Conservation (phyloP, 2,329 filamentous ascomycete genomes). For the Allantophomopsis cytisporea region DNA sequence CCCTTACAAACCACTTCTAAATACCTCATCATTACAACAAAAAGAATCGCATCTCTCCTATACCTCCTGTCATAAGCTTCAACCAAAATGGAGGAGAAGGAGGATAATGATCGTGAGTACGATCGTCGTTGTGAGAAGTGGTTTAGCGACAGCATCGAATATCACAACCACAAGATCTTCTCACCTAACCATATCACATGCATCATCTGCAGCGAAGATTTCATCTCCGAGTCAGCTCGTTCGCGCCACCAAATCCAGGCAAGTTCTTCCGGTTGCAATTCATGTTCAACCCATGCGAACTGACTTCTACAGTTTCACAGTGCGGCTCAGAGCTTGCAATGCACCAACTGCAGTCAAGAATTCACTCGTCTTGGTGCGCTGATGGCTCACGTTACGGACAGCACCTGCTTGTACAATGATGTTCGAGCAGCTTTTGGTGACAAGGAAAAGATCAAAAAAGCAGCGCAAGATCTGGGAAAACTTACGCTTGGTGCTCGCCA, state of each 20-base stretch:
- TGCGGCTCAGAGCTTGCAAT: conserved; percentile 25
- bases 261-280: conserved; percentile 2
- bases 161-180: neutral
- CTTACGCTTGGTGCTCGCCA: neutral
- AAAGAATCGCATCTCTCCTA: too few relatives aligned
- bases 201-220: conserved; percentile 22
- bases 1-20: too few relatives aligned
- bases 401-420: conserved; percentile 20
- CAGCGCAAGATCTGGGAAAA: neutral
- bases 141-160: neutral
- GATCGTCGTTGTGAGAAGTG: neutral
- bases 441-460: conserved; percentile 21
- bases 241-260: conserved; percentile 22
- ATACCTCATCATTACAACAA: too few relatives aligned
- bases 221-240: conserved; percentile 19
- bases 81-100: too few relatives aligned
- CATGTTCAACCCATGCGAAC: neutral
- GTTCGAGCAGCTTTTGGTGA: conserved; percentile 21
- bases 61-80: too few relatives aligned
- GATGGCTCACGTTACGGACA: conserved; percentile 30
- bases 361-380: conserved; percentile 24
- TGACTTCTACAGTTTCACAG: conserved; percentile 16
- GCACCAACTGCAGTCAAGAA: conserved; percentile 28
- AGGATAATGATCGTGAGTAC: neutral
- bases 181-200: conserved; percentile 21